A percentile compares a stretch with the other conserved stretches of the same genome.
phyloP scores from a whole-genome alignment of 2,329 filamentous ascomycete genomes.

The Aspergillus caelatus region DNA sequence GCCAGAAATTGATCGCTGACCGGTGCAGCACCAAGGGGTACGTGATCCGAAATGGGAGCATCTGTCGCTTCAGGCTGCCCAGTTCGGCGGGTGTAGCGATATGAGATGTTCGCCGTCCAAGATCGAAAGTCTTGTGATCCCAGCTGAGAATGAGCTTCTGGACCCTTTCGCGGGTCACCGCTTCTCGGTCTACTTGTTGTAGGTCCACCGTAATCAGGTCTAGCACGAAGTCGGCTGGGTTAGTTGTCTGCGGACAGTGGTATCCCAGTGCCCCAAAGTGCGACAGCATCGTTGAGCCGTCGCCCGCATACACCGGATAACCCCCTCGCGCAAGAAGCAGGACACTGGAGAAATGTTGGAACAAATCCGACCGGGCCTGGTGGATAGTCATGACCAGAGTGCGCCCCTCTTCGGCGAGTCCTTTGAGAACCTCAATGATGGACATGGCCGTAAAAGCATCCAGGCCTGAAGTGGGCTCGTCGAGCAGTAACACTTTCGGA shows the following conservation, averaged over 20 bases:
- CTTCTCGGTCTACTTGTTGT: conserved; percentile 66
- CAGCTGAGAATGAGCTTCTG: conserved; percentile 63
- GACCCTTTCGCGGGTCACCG: conserved; percentile 65
- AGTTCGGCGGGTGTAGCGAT: conserved; percentile 72
- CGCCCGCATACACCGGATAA: conserved; percentile 67
- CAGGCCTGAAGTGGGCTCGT: conserved; percentile 75
- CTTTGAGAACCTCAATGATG: conserved; percentile 73
- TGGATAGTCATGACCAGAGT: conserved; percentile 78
- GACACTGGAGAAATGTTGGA: conserved; percentile 71
- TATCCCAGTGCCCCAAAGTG: conserved; percentile 66
- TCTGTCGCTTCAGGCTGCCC: conserved; percentile 66
- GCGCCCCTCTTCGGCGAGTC: conserved; percentile 71
- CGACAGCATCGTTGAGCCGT: conserved; percentile 63
- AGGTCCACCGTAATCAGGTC: conserved; percentile 77
- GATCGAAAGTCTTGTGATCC: conserved; percentile 35
- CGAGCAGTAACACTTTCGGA: conserved; percentile 70
- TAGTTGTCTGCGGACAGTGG: conserved; percentile 69
- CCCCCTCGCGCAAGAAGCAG: conserved; percentile 72
- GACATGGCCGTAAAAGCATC: conserved; percentile 78
- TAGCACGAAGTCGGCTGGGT: conserved; percentile 76
- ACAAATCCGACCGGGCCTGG: conserved; percentile 73
- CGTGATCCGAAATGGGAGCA: conserved; percentile 63
- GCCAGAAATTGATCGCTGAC: conserved; percentile 68
- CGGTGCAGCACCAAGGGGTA: conserved; percentile 70
- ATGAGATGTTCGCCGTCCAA: conserved; percentile 37